A percentile compares a stretch with the other conserved stretches of the same genome.
Conservation (phyloP, 2,329 filamentous ascomycete species). For the Sclerotinia trifoliorum region DNA sequence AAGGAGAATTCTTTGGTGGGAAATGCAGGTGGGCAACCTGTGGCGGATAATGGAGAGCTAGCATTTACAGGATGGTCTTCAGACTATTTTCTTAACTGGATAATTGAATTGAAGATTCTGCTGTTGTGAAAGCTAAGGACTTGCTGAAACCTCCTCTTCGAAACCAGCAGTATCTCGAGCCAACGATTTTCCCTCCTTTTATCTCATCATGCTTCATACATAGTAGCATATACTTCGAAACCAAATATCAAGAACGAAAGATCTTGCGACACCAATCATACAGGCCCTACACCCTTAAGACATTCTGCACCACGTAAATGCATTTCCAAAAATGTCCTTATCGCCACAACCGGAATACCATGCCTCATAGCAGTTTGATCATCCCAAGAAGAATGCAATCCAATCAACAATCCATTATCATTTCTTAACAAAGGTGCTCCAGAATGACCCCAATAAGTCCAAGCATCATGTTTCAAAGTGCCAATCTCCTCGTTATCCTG, state of each 20-base stretch:
- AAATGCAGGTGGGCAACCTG: not conserved
- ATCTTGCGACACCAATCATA: not conserved
- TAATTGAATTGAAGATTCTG: not conserved
- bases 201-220: not conserved
- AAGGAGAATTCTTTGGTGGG: no score
- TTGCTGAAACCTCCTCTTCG: not conserved
- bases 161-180: not conserved
- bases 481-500: slow-evolving; percentile 55
- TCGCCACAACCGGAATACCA: slow-evolving; percentile 48
- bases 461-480: slow-evolving; percentile 52
- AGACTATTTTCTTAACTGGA: not conserved
- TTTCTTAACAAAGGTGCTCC: slow-evolving; percentile 49
- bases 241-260: not conserved
- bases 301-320: not conserved
- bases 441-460: slow-evolving; percentile 58
- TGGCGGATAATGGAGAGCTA: not conserved
- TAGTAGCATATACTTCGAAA: not conserved
- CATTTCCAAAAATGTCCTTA: slow-evolving; percentile 30
- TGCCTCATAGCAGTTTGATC: slow-evolving; percentile 51
- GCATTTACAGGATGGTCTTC: not conserved
- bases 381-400: slow-evolving; percentile 56
- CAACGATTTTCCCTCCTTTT: not conserved
- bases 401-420: slow-evolving; percentile 45
- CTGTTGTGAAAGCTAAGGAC: not conserved
- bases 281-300: not conserved